phyloP scores from a whole-genome alignment of 345 rosid genomes.

The Garcia nutans region DNA sequence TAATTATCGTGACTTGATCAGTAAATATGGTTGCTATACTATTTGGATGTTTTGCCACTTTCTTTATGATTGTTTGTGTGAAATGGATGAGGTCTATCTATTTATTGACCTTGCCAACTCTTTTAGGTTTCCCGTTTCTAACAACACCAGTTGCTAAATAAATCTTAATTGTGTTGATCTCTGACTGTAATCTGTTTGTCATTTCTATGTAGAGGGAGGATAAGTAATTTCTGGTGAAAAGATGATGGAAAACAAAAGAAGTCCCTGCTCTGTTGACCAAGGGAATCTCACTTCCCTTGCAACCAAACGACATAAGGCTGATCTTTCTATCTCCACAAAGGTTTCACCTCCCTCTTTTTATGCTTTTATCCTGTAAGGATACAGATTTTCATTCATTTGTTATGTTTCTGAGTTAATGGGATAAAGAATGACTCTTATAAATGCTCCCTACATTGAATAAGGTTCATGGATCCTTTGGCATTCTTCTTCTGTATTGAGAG shows the following conservation, averaged over 20 bases:
- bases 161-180: slow-evolving; percentile 7
- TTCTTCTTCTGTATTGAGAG: neutral
- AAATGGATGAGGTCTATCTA: neutral
- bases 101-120: neutral
- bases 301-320: slow-evolving; percentile 74
- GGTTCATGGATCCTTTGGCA: neutral
- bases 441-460: neutral
- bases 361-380: neutral
- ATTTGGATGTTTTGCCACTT: neutral
- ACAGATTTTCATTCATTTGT: neutral
- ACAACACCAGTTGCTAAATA: slow-evolving; percentile 5
- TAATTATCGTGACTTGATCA: no score
- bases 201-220: slow-evolving; percentile 35
- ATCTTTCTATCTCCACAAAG: slow-evolving; percentile 70
- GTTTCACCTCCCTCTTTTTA: slow-evolving; percentile 28
- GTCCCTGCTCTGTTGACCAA: slow-evolving; percentile 67
- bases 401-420: neutral
- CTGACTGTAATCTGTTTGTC: slow-evolving; percentile 14
- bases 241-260: slow-evolving; percentile 84
- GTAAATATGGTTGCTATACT: neutral
- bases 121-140: slow-evolving; percentile 8
- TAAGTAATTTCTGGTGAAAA: slow-evolving; percentile 34
- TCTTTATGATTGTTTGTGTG: neutral
- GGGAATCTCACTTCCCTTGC: slow-evolving; percentile 48
- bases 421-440: neutral